phyloP scores from a whole-genome alignment of 495 filamentous ascomycete species.

The Podospora appendiculata region DNA sequence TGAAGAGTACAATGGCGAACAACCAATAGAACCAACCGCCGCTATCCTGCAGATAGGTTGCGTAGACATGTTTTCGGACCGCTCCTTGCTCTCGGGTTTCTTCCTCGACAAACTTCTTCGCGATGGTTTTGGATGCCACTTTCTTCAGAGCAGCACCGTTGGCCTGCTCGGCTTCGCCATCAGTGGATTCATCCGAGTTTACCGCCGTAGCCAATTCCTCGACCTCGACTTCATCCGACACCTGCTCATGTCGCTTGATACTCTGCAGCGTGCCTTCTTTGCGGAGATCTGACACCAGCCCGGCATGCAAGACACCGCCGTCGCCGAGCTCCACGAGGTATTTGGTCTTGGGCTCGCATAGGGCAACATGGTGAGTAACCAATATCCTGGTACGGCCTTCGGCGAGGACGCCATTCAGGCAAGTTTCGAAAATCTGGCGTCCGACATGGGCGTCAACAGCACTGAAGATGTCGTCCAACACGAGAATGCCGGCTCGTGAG shows the following conservation, averaged over 20 bases:
- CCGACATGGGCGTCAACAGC: conserved; percentile 69
- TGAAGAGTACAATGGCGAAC: conserved; percentile 44
- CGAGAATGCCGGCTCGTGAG: conserved; percentile 67
- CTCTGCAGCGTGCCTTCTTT: conserved; percentile 47
- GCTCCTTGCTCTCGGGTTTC: conserved; percentile 61
- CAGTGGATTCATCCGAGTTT: conserved; percentile 31
- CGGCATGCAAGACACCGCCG: conserved; percentile 55
- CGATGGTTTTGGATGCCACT: conserved; percentile 27
- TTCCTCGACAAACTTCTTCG: conserved; percentile 65
- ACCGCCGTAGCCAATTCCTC: conserved; percentile 38
- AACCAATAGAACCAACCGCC: conserved; percentile 60
- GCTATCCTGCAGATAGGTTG: conserved; percentile 54
- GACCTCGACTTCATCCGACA: conserved; percentile 33
- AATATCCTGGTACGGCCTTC: conserved; percentile 67
- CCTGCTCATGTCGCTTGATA: conserved; percentile 51
- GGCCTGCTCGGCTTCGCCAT: conserved; percentile 14
- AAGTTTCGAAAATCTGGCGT: conserved; percentile 66
- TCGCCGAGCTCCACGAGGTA: conserved; percentile 64
- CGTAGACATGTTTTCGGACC: conserved; percentile 56
- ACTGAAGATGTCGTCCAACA: conserved; percentile 83
- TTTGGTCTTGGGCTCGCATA: conserved; percentile 61
- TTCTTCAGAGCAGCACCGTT: conserved; percentile 33
- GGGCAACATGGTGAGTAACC: conserved; percentile 73
- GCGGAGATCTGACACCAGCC: conserved; percentile 49
- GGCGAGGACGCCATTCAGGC: conserved; percentile 61